These are phyloP conservation scores for Fusarium heterosporum DNA, from an alignment of 2,329 filamentous ascomycete species.

Conservation along the genomic window DNA sequence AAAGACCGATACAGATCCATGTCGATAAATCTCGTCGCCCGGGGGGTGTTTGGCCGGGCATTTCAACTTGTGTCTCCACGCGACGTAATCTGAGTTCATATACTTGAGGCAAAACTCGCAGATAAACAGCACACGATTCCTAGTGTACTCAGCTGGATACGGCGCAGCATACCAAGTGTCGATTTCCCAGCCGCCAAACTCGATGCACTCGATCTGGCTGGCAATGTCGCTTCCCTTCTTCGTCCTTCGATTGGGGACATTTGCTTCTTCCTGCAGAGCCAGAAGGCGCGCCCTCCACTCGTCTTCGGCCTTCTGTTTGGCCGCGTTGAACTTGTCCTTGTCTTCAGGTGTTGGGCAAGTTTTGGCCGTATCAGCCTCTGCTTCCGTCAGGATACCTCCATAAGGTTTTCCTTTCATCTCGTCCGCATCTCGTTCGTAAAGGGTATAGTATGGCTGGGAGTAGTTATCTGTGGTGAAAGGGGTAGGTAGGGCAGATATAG, in stretches of 20 bases:
- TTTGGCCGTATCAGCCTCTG: constrained; percentile 89
- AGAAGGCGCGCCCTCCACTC: constrained; percentile 81
- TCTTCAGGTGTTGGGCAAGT: constrained; percentile 86
- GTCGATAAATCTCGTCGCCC: constrained; percentile 96
- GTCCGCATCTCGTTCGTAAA: constrained; percentile 89
- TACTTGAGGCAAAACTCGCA: constrained; percentile 99
- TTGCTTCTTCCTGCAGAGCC: constrained; percentile 71
- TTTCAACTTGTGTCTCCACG: constrained; percentile 97
- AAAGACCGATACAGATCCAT: constrained; percentile 92
- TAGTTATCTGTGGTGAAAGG: constrained; percentile 70
- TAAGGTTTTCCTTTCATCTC: constrained; percentile 94
- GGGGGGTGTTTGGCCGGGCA: constrained; percentile 97
- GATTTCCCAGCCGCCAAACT: constrained; percentile 97
- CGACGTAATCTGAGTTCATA: constrained; percentile 99
- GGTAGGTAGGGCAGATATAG: constrained; percentile 59
- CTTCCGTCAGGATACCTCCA: constrained; percentile 89
- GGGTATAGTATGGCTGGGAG: constrained; percentile 85
- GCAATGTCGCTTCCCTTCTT: constrained; percentile 86
- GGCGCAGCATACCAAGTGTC: constrained; percentile 99
- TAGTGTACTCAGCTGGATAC: constrained; percentile 97
- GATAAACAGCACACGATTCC: constrained; percentile 96
- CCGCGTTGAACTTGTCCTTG: constrained; percentile 87
- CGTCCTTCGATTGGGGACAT: constrained; percentile 71
- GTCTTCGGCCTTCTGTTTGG: constrained; percentile 90
- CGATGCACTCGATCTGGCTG: constrained; percentile 98